Conservation (phyloP, 1,139 yeast species). For the Saccharomyces pastorianus region DNA sequence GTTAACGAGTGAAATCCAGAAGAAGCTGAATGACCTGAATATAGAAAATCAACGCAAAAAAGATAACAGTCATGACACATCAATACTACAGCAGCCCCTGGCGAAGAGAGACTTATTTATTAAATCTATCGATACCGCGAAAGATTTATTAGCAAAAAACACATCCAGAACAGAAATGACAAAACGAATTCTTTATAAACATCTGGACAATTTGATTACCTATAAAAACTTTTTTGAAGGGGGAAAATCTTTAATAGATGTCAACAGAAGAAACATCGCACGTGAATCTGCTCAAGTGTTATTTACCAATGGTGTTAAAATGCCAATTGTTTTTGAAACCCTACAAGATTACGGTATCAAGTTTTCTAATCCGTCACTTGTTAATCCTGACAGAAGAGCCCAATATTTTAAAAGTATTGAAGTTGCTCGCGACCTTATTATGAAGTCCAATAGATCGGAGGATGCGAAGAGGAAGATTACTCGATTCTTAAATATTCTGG, state of each 20-base stretch:
- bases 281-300: conserved; percentile 20
- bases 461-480: conserved; percentile 15
- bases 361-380: conserved; percentile 10
- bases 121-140: conserved; percentile 22
- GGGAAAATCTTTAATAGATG: conserved; percentile 10
- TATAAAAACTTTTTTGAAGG: conserved; percentile 17
- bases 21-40: conserved; percentile 13
- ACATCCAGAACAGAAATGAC: conserved; percentile 17
- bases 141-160: conserved; percentile 16
- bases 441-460: conserved; percentile 13
- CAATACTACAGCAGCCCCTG: not conserved
- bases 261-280: conserved; percentile 12
- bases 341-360: conserved; percentile 24
- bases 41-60: conserved; percentile 2
- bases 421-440: conserved; percentile 20
- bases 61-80: not conserved
- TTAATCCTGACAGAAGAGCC: conserved; percentile 18
- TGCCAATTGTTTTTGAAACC: conserved; percentile 26
- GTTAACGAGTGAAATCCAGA: conserved; percentile 10
- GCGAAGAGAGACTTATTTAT: conserved; percentile 12
- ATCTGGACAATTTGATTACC: conserved; percentile 13
- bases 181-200: conserved; percentile 15
- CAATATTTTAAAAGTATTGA: conserved; percentile 24
- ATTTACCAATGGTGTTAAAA: conserved; percentile 27
- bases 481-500: conserved; percentile 14